Evolutionary conservation across 164 flowering plant species (phyloP), one percentile per base, ranked within the genome.

Genomic region (Warburgia ugandensis): DNA sequence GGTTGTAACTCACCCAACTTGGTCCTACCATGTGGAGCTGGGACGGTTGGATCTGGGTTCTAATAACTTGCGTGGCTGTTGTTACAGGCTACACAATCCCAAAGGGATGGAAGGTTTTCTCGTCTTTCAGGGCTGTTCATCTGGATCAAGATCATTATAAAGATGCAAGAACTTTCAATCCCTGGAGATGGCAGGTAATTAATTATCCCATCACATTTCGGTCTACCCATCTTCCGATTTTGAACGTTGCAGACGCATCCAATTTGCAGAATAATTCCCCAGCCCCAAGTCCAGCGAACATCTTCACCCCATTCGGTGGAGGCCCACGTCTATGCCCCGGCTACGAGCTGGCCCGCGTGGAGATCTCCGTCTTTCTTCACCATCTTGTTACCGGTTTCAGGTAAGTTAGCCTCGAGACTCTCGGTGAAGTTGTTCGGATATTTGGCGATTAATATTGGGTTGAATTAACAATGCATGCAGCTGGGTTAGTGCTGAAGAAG

Each of bases 131-230:
- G 22, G 99, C 86, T 3, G 99, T 89, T 6, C 99, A 94, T 68
- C 58, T 94, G 16, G 78, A 86, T 43, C 79, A 68, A 4, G 79
- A 75, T 2, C 58, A 77, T 62, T 94, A 81, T 68, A 73, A 82
- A 57, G 94, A 94, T 42, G 97, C 99, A 45, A 82, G 97, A 3
- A 59, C 80, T 45, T 94, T 94, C 55, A 73, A 86, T 61, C 99
- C 99, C 0, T 94, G 97, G 99, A 78, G 99, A 65, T 94, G 99
- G 99, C 86, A 89, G 94, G 90, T 83, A 36, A 3, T 1, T 11
- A 17, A 6, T 30, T 12, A 5, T 44, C 48, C 8, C 14, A 13
- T 7, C 40, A 6, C 29, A 16, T 14, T 25, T 26, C 7, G n/a
- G n/a, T n/a, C n/a, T n/a, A n/a, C n/a, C n/a, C n/a, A n/a, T n/a